Conservation (phyloP, 306 rosid species). For the Lagenaria siceraria region DNA sequence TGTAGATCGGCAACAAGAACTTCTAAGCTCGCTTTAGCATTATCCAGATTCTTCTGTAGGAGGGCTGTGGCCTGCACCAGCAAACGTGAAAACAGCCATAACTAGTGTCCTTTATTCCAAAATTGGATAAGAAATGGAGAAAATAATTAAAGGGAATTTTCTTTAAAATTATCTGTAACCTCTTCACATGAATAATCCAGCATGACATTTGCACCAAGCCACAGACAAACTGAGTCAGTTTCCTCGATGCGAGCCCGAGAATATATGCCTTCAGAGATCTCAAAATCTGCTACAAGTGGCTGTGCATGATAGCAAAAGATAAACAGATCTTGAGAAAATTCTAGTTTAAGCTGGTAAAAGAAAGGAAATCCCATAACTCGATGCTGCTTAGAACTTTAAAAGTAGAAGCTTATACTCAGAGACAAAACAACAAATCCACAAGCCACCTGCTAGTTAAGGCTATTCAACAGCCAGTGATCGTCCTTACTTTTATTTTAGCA, state of each 20-base stretch:
- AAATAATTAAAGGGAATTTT: not conserved
- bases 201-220: constrained; percentile 93
- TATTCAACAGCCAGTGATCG: not conserved
- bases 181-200: constrained; percentile 85
- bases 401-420: not conserved
- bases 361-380: not conserved
- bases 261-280: constrained; percentile 77
- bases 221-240: constrained; percentile 60
- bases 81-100: constrained; percentile 10
- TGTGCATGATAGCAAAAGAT: constrained; percentile 22
- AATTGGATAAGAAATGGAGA: not conserved
- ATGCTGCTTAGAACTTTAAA: not conserved
- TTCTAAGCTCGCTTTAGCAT: constrained; percentile 79
- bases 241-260: constrained; percentile 48
- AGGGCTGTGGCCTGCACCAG: constrained; percentile 63
- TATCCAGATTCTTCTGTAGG: constrained; percentile 58
- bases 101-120: constrained; percentile 6
- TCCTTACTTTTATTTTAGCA: not conserved
- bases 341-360: not conserved
- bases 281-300: constrained; percentile 78
- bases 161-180: constrained; percentile 23
- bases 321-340: constrained; percentile 1
- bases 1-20: constrained; percentile 77
- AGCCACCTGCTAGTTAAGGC: not conserved
- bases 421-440: not conserved